Percentiles rank a stretch among this genome's conserved stretches.
Evolutionary conservation across 345 rosid genomes (phyloP).

Genomic region (Boechera stricta): DNA sequence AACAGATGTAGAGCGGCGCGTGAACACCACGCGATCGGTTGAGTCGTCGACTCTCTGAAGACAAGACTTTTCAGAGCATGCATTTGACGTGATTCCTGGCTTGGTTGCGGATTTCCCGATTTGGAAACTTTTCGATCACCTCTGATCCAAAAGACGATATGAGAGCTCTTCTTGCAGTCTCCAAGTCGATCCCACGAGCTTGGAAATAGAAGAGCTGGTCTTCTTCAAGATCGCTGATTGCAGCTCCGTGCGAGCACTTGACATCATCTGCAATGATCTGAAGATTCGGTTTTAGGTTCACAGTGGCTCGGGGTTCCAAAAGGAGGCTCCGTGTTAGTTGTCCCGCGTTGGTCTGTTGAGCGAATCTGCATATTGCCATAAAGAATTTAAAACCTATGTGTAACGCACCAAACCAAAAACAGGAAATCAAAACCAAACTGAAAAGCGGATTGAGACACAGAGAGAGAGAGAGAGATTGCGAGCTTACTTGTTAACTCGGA

Average conservation of each 20-base stretch:
- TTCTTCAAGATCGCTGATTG: slow-evolving; percentile 87
- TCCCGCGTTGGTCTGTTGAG: slow-evolving; percentile 93
- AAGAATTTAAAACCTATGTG: neutral
- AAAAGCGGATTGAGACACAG: neutral
- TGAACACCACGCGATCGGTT: neutral
- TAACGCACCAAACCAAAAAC: neutral
- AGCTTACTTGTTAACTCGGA: slow-evolving; percentile 80
- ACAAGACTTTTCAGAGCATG: slow-evolving; percentile 45
- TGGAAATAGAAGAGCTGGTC: slow-evolving; percentile 87
- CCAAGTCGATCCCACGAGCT: slow-evolving; percentile 80
- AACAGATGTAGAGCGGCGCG: neutral
- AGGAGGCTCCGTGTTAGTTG: slow-evolving; percentile 87
- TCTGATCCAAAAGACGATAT: slow-evolving; percentile 84
- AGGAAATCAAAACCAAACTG: neutral
- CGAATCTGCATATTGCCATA: slow-evolving; percentile 55
- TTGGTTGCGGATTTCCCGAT: slow-evolving; percentile 53
- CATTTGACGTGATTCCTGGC: slow-evolving; percentile 62
- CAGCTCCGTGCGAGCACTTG: slow-evolving; percentile 97
- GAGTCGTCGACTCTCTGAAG: neutral
- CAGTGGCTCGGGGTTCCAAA: slow-evolving; percentile 85
- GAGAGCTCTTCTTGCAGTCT: slow-evolving; percentile 84
- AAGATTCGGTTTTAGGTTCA: slow-evolving; percentile 90
- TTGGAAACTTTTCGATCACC: slow-evolving; percentile 64
- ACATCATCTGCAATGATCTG: slow-evolving; percentile 93
- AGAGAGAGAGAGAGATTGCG: neutral